A percentile compares a stretch with the other conserved stretches of the same genome.
Evolutionary conservation across 331 rosid genomes (phyloP).

Genomic region (Malus hybrid): DNA sequence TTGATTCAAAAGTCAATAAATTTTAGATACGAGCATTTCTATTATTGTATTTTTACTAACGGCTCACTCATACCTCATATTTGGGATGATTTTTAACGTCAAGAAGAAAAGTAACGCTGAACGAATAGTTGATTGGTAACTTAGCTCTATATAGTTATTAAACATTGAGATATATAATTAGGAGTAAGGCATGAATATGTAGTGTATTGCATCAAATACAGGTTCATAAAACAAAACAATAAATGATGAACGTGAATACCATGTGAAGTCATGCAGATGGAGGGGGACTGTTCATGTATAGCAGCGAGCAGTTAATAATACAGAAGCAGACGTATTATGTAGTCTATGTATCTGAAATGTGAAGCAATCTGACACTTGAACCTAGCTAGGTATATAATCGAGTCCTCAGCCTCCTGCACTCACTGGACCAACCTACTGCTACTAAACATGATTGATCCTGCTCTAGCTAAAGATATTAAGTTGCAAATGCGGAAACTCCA

Average conservation of each 20-base stretch:
- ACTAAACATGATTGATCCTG: no score
- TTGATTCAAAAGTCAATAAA: no score
- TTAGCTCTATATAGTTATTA: background rate
- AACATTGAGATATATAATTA: background rate
- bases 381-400: background rate
- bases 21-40: no score
- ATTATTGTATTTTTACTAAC: no score
- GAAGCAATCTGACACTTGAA: background rate
- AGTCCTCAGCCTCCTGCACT: no score
- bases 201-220: background rate
- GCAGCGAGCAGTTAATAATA: background rate
- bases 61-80: no score
- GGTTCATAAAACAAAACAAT: background rate
- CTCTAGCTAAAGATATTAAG: no score
- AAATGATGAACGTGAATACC: background rate
- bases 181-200: background rate
- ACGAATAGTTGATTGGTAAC: no score
- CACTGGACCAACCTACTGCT: no score
- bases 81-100: no score
- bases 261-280: slow-evolving; percentile 13
- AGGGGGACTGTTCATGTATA: background rate
- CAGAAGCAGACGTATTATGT: background rate
- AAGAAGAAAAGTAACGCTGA: no score
- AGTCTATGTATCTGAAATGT: background rate
- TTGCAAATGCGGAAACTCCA: no score